Conservation (phyloP, 768 basidiomycete species). For the Cystofilobasidium capitatum region DNA sequence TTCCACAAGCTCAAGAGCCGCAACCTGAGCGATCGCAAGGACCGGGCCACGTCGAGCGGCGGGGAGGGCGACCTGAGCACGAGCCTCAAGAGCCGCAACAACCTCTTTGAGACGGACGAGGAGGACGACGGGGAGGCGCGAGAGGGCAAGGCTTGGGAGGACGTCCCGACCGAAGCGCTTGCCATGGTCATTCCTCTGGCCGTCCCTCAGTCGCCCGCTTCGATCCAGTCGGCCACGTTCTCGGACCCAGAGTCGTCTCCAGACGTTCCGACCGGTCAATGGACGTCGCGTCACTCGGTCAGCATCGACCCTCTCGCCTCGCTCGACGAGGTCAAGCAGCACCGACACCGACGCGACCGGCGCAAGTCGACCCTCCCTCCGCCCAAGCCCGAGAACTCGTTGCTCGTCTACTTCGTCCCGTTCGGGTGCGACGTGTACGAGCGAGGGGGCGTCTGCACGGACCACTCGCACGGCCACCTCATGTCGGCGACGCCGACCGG, state of each 20-base stretch:
- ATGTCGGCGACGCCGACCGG: conserved; percentile 15
- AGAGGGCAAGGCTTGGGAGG: conserved; percentile 28
- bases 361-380: background rate
- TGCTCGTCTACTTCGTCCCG: conserved; percentile 28
- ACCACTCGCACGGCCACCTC: background rate
- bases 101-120: conserved; percentile 13
- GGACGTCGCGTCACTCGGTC: background rate
- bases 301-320: background rate
- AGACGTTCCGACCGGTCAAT: background rate
- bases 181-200: conserved; percentile 27
- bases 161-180: conserved; percentile 26
- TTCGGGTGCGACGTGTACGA: conserved; percentile 14
- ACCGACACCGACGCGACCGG: background rate
- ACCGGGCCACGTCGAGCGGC: conserved; percentile 3
- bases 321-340: background rate
- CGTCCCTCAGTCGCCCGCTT: conserved; percentile 9
- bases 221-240: background rate
- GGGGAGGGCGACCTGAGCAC: conserved; percentile 18
- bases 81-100: conserved; percentile 1
- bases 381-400: conserved; percentile 17
- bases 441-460: background rate
- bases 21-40: conserved; percentile 14
- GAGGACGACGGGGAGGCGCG: conserved; percentile 26
- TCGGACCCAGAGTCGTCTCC: conserved; percentile 1
- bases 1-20: conserved; percentile 24